phyloP scores from a whole-genome alignment of 257 asterid species.

The Eucommia ulmoides region DNA sequence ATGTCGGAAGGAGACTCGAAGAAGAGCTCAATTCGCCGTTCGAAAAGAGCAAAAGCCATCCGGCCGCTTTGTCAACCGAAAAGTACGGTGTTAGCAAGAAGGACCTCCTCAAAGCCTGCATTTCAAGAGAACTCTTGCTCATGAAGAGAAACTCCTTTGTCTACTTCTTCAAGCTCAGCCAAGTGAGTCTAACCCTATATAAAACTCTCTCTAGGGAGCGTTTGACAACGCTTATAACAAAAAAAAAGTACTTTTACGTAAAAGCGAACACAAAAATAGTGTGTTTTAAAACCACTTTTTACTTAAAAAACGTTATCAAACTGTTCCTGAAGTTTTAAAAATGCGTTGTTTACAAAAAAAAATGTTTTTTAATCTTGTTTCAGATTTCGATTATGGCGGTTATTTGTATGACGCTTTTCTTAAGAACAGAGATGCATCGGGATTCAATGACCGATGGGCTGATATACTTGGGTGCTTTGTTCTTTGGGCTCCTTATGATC shows the following conservation, averaged over 20 bases:
- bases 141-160: conserved; percentile 60
- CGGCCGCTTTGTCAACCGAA: conserved; percentile 41
- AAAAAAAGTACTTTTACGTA: too few species aligned
- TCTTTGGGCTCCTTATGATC: conserved; percentile 23
- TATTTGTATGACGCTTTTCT: conserved; percentile 36
- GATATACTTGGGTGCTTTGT: conserved; percentile 38
- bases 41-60: conserved; percentile 53
- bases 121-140: conserved; percentile 37
- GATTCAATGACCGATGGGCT: conserved; percentile 30
- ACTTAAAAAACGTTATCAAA: too few species aligned
- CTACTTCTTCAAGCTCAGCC: conserved; percentile 38
- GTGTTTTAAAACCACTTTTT: too few species aligned
- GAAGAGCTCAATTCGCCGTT: conserved; percentile 36
- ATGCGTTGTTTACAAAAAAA: too few species aligned
- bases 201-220: too few species aligned
- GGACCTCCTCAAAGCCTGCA: conserved; percentile 48
- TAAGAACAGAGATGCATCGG: conserved; percentile 42
- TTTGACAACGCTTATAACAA: too few species aligned
- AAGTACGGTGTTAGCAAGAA: conserved; percentile 37
- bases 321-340: too few species aligned
- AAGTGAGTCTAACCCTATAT: too few species aligned
- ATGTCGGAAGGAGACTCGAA: conserved; percentile 21
- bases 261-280: too few species aligned
- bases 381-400: conserved; percentile 30
- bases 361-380: conserved; percentile 13